phyloP scores from a whole-genome alignment of 495 filamentous ascomycete species.

The Aspergillus asperescens region DNA sequence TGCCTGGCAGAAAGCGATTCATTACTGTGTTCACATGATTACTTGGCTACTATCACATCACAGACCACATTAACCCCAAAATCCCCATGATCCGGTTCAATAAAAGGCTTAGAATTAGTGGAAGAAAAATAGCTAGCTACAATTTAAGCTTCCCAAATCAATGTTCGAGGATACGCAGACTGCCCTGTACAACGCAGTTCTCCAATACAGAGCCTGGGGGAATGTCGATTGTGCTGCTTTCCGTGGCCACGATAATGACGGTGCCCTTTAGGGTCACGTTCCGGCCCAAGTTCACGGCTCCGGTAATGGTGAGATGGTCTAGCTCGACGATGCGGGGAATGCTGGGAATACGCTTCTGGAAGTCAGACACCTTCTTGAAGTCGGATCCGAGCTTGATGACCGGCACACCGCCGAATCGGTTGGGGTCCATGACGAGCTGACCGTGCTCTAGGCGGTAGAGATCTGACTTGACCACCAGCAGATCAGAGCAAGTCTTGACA shows the following conservation, averaged over 20 bases:
- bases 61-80: too few species aligned
- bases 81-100: too few species aligned
- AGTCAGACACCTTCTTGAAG: slow-evolving; percentile 99
- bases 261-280: slow-evolving; percentile 96
- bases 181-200: slow-evolving; percentile 99
- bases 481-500: slow-evolving; percentile 99
- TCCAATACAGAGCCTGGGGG: slow-evolving; percentile 93
- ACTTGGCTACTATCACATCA: too few species aligned
- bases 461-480: slow-evolving; percentile 99
- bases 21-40: too few species aligned
- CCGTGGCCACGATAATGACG: slow-evolving; percentile 98
- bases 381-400: slow-evolving; percentile 98
- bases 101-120: background rate
- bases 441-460: slow-evolving; percentile 99
- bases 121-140: slow-evolving; percentile 2
- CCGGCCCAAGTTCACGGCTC: slow-evolving; percentile 90
- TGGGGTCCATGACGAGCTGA: slow-evolving; percentile 91
- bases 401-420: slow-evolving; percentile 95
- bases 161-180: slow-evolving; percentile 90
- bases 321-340: slow-evolving; percentile 98
- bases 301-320: slow-evolving; percentile 96
- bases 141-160: slow-evolving; percentile 37
- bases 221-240: slow-evolving; percentile 96
- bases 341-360: slow-evolving; percentile 93
- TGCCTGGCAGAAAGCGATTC: too few species aligned